A percentile compares a stretch with the other conserved stretches of the same genome.
Conservation (phyloP, 805 yeast genomes). For the Scheffersomyces coipomensis region DNA sequence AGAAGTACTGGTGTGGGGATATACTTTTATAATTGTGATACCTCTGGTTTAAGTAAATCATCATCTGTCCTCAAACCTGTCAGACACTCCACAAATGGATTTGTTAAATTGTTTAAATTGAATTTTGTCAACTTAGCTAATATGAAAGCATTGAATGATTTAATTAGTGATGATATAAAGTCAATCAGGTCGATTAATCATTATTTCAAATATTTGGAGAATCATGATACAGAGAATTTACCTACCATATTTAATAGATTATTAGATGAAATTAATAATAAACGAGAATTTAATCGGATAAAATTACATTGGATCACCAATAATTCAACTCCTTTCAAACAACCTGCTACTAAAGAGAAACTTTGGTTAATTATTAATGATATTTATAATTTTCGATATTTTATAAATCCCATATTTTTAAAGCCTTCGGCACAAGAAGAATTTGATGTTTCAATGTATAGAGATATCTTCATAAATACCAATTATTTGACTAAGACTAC, state of each 20-base stretch:
- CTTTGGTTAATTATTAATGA: constrained; percentile 61
- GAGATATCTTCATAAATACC: constrained; percentile 56
- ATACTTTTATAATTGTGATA: constrained; percentile 51
- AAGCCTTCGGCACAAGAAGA: constrained; percentile 15
- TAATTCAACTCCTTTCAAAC: constrained; percentile 63
- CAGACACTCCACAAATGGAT: constrained; percentile 35
- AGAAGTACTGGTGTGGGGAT: constrained; percentile 78
- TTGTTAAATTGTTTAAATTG: constrained; percentile 51
- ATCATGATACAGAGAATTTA: constrained; percentile 20
- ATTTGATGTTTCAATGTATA: constrained; percentile 44
- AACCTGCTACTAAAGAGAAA: constrained; percentile 37
- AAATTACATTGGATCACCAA: constrained; percentile 74
- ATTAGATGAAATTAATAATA: constrained; percentile 53
- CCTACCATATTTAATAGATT: constrained; percentile 47
- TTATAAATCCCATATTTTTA: constrained; percentile 64
- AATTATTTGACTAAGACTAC: constrained; percentile 23
- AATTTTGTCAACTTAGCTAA: constrained; percentile 53
- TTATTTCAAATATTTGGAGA: constrained; percentile 7
- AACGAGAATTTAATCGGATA: constrained; percentile 48
- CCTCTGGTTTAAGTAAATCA: neutral
- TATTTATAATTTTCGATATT: constrained; percentile 51
- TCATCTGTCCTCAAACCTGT: constrained; percentile 17
- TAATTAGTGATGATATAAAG: constrained; percentile 42
- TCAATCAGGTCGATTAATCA: constrained; percentile 1
- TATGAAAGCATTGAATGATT: constrained; percentile 55